Base-by-base conservation (phyloP, 805 yeast genomes). In the Kodamaea hsintzibuensis region DNA sequence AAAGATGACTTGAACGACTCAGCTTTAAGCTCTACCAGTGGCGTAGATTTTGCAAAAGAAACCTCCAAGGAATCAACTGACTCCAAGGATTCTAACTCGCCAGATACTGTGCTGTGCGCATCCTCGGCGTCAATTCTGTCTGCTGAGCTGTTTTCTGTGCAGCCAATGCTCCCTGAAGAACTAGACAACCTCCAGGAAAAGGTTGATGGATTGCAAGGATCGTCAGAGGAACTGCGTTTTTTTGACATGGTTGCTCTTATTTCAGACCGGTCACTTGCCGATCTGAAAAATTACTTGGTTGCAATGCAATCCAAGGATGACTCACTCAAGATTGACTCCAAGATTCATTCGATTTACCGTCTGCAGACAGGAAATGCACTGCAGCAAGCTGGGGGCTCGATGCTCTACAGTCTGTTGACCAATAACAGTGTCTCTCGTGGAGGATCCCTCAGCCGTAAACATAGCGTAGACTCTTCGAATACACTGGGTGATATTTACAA, bases 331-430 rank as follows among this genome's bases (percentile, higher is more conserved):
- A 54, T 71, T 17, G 64, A 68, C 56, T 62, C 62, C 40, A 72
- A 65, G 49, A 68, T 75, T 13, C 78, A 76, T 54, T 65, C 70
- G 30, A 74, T 74, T 7, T 76, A 74, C 57, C 58, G 61, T 27
- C 59, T 67, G 22, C 72, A 66, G 49, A 49, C 43, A 6, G 52
- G 53, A 22, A 50, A 55, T 39, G 43, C 51, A 13, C 44, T 30
- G 42, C 12, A 7, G n/a, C 12, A 16, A 30, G 30, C 44, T 13
- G 44, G 44, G 5, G 33, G 25, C 14, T 40, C 51, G 9, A 39
- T 48, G 50, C 43, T 37, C 35, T 45, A 45, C 38, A 14, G 25
- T 10, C 38, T 33, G 48, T 27, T 27, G 38, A 45, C 48, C 7
- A 45, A 45, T 39, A 33, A 18, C 25, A 39, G 43, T 33, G 38